These are phyloP conservation scores for Paraconiothyrium sp. DNA, from an alignment of 2,329 filamentous ascomycete genomes.

Conservation along the genomic window DNA sequence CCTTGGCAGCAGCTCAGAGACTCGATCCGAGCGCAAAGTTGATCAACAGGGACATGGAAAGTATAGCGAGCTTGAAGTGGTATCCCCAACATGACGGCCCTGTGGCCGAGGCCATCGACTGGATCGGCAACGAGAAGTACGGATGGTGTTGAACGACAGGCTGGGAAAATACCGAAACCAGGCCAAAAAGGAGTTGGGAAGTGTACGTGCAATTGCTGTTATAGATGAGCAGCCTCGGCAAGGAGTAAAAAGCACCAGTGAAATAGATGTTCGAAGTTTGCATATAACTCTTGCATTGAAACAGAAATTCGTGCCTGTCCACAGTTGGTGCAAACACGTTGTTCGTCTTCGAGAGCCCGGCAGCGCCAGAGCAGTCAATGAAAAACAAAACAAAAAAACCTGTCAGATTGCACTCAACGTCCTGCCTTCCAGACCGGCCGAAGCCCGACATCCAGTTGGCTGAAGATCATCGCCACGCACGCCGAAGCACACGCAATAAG, in stretches of 20 bases:
- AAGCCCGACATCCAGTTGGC: slow-evolving; percentile 76
- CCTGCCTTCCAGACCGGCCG: slow-evolving; percentile 81
- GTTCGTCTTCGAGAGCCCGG: slow-evolving; percentile 44
- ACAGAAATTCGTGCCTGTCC: too few relatives aligned
- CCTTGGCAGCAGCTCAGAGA: slow-evolving; percentile 52
- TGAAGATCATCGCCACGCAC: slow-evolving; percentile 96
- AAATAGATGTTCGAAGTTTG: too few relatives aligned
- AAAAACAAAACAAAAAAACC: slow-evolving; percentile 54
- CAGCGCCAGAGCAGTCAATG: slow-evolving; percentile 45
- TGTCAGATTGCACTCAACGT: slow-evolving; percentile 88
- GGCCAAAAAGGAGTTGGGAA: too few relatives aligned
- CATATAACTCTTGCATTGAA: too few relatives aligned
- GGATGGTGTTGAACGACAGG: slow-evolving; percentile 71
- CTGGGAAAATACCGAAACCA: background rate
- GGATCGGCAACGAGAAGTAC: slow-evolving; percentile 81
- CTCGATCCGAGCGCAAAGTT: slow-evolving; percentile 62
- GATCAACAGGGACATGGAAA: slow-evolving; percentile 68
- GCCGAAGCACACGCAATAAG: slow-evolving; percentile 74
- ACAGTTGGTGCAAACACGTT: background rate
- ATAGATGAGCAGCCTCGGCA: too few relatives aligned
- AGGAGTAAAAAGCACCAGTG: too few relatives aligned
- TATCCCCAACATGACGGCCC: slow-evolving; percentile 60
- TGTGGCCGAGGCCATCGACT: slow-evolving; percentile 66
- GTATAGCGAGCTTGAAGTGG: slow-evolving; percentile 78
- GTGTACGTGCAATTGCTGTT: too few relatives aligned